A percentile compares a stretch with the other conserved stretches of the same genome.
These are phyloP conservation scores for Talaromyces borbonicus DNA, from an alignment of 495 filamentous ascomycete species.

Conservation along the genomic window DNA sequence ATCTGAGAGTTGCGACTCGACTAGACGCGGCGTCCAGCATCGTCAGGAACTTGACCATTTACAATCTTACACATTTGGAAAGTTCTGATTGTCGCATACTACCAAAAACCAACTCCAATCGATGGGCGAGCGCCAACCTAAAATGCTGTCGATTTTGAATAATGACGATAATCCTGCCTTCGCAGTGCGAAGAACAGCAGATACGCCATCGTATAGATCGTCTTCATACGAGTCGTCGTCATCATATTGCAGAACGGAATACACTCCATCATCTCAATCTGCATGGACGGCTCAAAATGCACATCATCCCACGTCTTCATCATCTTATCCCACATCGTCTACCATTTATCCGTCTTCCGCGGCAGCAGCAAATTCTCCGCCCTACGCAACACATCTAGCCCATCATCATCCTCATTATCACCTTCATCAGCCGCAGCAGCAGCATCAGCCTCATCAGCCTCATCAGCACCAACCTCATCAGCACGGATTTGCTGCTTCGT, in stretches of 20 bases:
- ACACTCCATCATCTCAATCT: neutral
- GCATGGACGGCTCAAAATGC: slow-evolving; percentile 2
- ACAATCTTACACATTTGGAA: too few relatives aligned
- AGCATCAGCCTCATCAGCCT: slow-evolving; percentile 3
- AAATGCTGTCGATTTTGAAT: slow-evolving; percentile 40
- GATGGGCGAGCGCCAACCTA: slow-evolving; percentile 10
- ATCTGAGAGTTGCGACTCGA: too few relatives aligned
- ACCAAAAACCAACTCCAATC: neutral
- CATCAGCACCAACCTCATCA: slow-evolving; percentile 1
- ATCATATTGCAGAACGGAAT: neutral
- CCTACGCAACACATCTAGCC: slow-evolving; percentile 15
- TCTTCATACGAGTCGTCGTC: neutral
- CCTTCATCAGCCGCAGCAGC: neutral
- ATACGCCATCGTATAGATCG: neutral
- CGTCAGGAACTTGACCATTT: too few relatives aligned
- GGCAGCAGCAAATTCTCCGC: slow-evolving; percentile 12
- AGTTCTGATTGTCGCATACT: neutral
- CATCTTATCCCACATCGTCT: slow-evolving; percentile 16
- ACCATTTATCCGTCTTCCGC: slow-evolving; percentile 7
- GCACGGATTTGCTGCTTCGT: neutral
- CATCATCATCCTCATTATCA: slow-evolving; percentile 6
- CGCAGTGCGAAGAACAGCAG: slow-evolving; percentile 22
- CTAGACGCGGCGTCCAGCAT: too few relatives aligned
- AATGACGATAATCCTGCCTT: slow-evolving; percentile 42
- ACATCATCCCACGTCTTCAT: neutral